Base-by-base conservation (phyloP, 192 early-diverging fungal genomes). In the Allomyces arbusculus region DNA sequence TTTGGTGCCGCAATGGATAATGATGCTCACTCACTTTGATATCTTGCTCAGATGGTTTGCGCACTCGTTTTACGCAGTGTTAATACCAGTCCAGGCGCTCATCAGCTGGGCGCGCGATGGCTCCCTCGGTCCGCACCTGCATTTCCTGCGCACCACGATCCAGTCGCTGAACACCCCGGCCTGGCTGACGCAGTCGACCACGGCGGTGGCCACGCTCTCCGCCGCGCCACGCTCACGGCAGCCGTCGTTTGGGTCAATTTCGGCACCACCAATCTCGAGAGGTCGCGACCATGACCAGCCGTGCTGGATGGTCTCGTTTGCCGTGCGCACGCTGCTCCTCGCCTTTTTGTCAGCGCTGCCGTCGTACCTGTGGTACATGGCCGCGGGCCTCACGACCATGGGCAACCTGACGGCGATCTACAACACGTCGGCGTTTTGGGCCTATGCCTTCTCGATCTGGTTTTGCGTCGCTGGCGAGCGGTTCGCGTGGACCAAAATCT, bases 341-440 rank as follows among this genome's bases (percentile, higher is more conserved):
- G 88, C 85, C 66, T 65, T n/a, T n/a, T 14, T 14, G 16, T 14
- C 50, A 1, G 50, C 50, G 0, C 20, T 84, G 12, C 79, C 82
- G 28, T 79, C 87, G 20, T 89, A 90, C 68, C 71, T 85, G 50
- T 92, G 90, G 90, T 92, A 92, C 64, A 71, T 83, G 61, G 82
- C 86, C 12, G 81, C 89, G 28, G 79, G 79, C 10, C 72, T 87
- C 50, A 86, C 81, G 8, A 79, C 84, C 40, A 90, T 88, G 82
- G 81, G 86, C 23, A 89, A 84, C 65, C 72, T 90, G 50, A 90
- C 86, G 0, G 90, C 87, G 10, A 86, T 88, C 45, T 88, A 87
- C 80, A 90, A 92, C 73, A 88, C 80, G 23, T 78, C 81, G 23
- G 89, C 86, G 67, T 90, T 92, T 68, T 92, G 86, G 72, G 87